phyloP scores from a whole-genome alignment of 495 filamentous ascomycete genomes.

The Daldinia concentrica region DNA sequence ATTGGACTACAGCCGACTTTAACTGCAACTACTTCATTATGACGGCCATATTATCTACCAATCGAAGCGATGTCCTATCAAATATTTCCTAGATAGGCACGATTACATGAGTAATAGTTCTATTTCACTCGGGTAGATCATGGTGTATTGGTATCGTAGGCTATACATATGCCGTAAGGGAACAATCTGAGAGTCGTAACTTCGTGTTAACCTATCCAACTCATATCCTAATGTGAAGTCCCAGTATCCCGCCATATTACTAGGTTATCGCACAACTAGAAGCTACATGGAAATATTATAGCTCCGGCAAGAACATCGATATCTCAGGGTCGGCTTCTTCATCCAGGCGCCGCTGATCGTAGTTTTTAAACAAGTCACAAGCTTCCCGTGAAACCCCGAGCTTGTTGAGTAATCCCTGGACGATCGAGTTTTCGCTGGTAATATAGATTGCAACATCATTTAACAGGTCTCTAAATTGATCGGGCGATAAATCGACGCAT shows the following conservation, averaged over 20 bases:
- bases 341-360: constrained; percentile 17
- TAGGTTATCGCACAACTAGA: background rate
- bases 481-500: constrained; percentile 20
- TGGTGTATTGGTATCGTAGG: too few relatives aligned
- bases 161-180: background rate
- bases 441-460: constrained; percentile 9
- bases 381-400: constrained; percentile 16
- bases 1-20: background rate
- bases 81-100: background rate
- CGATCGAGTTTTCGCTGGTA: background rate
- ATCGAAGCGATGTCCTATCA: background rate
- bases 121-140: background rate
- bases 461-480: constrained; percentile 12
- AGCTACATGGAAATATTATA: background rate
- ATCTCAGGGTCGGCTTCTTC: constrained; percentile 20
- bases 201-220: background rate
- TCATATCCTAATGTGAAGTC: background rate
- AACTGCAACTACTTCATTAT: background rate
- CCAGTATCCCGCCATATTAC: background rate
- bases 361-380: background rate
- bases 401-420: constrained; percentile 4
- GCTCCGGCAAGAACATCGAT: constrained; percentile 19
- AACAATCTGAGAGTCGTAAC: background rate
- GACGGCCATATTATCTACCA: background rate
- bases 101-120: background rate